Conservation (phyloP, 108 stramenopile genomes). For the Aureococcus anophagefferens region DNA sequence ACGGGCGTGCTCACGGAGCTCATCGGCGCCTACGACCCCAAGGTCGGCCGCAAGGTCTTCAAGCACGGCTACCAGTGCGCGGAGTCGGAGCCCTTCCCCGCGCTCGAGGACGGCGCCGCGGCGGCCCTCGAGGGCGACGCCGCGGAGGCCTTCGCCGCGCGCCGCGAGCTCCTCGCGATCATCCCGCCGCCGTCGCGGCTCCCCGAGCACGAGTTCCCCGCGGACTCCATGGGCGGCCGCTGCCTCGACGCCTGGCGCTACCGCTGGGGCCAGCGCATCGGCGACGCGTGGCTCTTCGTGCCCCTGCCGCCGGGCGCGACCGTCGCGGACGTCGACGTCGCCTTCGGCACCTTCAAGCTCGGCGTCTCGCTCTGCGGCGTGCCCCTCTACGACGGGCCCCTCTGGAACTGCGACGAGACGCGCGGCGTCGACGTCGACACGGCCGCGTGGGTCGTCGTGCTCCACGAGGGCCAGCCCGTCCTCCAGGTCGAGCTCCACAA, state of each 20-base stretch:
- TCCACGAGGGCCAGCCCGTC: not conserved
- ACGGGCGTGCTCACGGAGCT: no score
- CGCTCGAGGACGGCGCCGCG: no score
- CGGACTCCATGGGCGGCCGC: not conserved
- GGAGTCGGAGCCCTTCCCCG: no score
- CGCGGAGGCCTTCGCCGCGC: no score
- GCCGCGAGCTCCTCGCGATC: not conserved
- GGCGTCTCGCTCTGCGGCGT: not conserved
- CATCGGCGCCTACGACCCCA: no score
- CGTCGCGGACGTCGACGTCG: not conserved
- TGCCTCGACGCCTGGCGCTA: conserved; percentile 1
- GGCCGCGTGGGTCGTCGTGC: not conserved
- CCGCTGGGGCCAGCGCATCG: not conserved
- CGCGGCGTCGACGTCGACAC: not conserved
- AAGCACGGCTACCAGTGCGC: no score
- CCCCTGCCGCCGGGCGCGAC: not conserved
- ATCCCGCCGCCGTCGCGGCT: not conserved
- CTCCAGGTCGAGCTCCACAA: not conserved
- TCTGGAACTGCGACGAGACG: not conserved
- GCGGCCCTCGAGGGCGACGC: no score
- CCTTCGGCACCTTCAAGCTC: not conserved
- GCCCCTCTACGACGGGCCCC: not conserved
- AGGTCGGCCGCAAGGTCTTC: no score
- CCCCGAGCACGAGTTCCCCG: not conserved
- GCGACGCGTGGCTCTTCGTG: not conserved